Conservation (phyloP, 495 filamentous ascomycete species). For the Pseudomonodictys pantanalensis region DNA sequence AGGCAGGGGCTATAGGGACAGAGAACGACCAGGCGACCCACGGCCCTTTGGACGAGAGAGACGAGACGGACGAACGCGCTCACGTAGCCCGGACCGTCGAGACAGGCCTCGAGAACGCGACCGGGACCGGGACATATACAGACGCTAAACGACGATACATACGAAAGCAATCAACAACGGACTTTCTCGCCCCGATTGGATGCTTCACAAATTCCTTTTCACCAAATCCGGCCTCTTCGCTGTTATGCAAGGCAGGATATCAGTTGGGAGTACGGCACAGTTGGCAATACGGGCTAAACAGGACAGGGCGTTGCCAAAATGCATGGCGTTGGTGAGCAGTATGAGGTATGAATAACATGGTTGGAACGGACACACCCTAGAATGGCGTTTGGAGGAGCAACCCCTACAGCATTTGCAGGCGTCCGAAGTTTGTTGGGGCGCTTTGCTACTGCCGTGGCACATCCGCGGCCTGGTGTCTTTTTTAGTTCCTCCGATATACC, state of each 20-base stretch:
- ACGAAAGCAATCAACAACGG: too few relatives aligned
- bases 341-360: background rate
- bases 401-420: background rate
- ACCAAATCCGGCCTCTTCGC: too few relatives aligned
- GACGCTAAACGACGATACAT: conserved; percentile 14
- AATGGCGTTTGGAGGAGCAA: background rate
- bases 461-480: background rate
- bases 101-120: conserved; percentile 4
- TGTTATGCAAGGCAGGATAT: background rate
- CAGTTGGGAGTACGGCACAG: background rate
- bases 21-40: conserved; percentile 23
- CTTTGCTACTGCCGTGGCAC: background rate
- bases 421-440: background rate
- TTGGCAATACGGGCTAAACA: background rate
- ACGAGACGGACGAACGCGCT: conserved; percentile 22
- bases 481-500: background rate
- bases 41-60: conserved; percentile 20
- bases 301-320: too few relatives aligned
- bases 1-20: conserved; percentile 18
- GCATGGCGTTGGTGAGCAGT: conserved; percentile 1
- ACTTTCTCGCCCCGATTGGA: too few relatives aligned
- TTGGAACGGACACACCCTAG: background rate
- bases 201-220: too few relatives aligned
- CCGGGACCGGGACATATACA: conserved; percentile 24
- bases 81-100: conserved; percentile 25